phyloP scores from a whole-genome alignment of 352 stramenopile species.

The Sclerospora graminicola region DNA sequence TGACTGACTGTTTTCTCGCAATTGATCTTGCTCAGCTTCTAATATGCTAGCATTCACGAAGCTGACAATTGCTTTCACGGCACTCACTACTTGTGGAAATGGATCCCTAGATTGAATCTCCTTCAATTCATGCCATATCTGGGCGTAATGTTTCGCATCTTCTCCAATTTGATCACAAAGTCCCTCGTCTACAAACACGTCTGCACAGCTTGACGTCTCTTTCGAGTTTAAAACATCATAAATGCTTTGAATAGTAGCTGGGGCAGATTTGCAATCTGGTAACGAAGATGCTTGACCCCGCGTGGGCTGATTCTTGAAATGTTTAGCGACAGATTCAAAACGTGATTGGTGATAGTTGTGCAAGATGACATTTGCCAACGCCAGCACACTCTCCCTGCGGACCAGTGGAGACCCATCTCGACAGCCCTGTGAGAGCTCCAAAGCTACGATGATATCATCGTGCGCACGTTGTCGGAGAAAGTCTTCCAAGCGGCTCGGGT shows the following conservation, averaged over 20 bases:
- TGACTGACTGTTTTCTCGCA: conserved; percentile 25
- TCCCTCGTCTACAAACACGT: conserved; percentile 34
- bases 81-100: conserved; percentile 62
- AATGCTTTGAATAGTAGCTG: conserved; percentile 4
- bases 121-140: conserved; percentile 81
- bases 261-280: conserved; percentile 1
- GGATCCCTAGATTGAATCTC: conserved; percentile 82
- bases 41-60: conserved; percentile 52
- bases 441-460: conserved; percentile 58
- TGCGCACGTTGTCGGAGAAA: conserved; percentile 49
- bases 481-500: conserved; percentile 41
- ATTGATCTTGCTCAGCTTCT: conserved; percentile 38
- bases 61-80: conserved; percentile 53
- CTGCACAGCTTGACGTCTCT: conserved; percentile 6
- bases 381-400: conserved; percentile 71
- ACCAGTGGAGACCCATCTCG: conserved; percentile 81
- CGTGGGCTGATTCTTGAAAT: conserved; percentile 54
- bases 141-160: conserved; percentile 71
- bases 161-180: conserved; percentile 35
- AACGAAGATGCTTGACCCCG: conserved; percentile 1
- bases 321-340: conserved; percentile 77
- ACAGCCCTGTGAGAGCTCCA: conserved; percentile 53
- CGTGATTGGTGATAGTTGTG: conserved; percentile 79
- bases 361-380: conserved; percentile 74
- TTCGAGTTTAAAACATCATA: conserved; percentile 6